Conservation (phyloP, 2,329 filamentous ascomycete genomes). For the Piedraia hortae region DNA sequence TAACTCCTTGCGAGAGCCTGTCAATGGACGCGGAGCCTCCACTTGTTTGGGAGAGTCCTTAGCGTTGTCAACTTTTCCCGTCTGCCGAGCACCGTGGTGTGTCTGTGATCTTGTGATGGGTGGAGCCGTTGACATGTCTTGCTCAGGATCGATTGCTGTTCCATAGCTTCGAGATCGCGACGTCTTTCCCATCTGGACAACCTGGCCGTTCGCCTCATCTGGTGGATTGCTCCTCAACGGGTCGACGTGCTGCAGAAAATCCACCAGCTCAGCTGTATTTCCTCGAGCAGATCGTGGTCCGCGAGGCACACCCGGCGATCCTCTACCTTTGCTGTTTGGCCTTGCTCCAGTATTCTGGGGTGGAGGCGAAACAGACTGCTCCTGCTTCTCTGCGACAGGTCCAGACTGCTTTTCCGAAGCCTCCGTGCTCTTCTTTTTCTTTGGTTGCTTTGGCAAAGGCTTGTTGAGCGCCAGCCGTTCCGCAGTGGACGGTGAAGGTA, state of each 20-base stretch:
- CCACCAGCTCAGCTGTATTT: slow-evolving; percentile 6
- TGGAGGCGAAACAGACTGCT: slow-evolving; percentile 1
- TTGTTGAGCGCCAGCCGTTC: slow-evolving; percentile 4
- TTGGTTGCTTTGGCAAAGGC: slow-evolving; percentile 7
- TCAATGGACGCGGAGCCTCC: too few relatives aligned
- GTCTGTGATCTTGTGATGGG: neutral
- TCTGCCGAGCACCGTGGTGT: neutral
- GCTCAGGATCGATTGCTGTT: neutral
- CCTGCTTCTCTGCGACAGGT: slow-evolving; percentile 3
- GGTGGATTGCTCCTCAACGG: slow-evolving; percentile 8
- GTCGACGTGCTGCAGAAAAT: slow-evolving; percentile 6
- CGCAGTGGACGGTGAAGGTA: slow-evolving; percentile 1
- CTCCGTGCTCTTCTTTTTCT: too few relatives aligned
- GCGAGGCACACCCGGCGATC: slow-evolving; percentile 3
- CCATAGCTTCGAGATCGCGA: neutral
- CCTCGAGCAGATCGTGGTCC: slow-evolving; percentile 2
- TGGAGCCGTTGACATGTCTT: neutral
- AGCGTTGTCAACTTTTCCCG: neutral
- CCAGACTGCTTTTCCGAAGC: slow-evolving; percentile 3
- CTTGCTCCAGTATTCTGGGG: slow-evolving; percentile 1
- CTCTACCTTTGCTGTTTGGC: slow-evolving; percentile 2
- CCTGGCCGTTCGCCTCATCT: slow-evolving; percentile 1
- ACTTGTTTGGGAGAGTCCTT: neutral
- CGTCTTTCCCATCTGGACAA: neutral
- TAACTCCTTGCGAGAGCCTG: too few relatives aligned